Base-by-base conservation (phyloP, 306 rosid genomes). In the Prunus persica region DNA sequence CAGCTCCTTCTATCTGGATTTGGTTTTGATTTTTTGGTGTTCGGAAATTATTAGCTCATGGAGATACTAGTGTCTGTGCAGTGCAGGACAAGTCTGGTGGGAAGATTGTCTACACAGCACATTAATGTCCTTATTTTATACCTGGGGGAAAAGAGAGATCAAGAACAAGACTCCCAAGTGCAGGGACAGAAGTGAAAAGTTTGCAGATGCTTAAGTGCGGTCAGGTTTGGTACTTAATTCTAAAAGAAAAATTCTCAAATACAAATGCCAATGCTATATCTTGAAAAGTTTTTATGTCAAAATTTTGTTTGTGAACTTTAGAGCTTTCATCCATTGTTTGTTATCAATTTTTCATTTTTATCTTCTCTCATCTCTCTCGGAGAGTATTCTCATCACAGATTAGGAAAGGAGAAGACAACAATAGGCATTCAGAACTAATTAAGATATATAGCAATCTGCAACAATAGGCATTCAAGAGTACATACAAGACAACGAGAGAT, bases 31-130 rank as follows among this genome's bases (percentile, higher is more conserved):
- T 72, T 82, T 82, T 65, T 11, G 71, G 67, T 62, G 69, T 79
- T 60, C 55, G 65, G 52, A 51, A 34, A 12, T 27, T 70, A 55
- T 77, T 60, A 63, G 66, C 78, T 86, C 76, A 79, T 54, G 38
- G 54, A 50, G 76, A 64, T 78, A 16, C 76, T 86, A 63, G 79
- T 86, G 80, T 80, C 50, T 73, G 30, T 28, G 30, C 28, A 27
- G 18, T 80, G 47, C 88, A 93, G 97, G 97, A 90, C 61, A 95
- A 95, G 63, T 85, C 96, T 55, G 89, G 95, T 68, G 97, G 97
- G 74, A 88, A 82, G 80, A 72, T 95, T 60, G 81, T 95, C 67
- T 85, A 89, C 76, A 27, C 81, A 80, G 66, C 84, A 89, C 80
- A 86, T 92, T 12, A 95, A 95, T 67, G 82, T 95, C 75, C 83